Percentiles rank a stretch among this genome's conserved stretches.
phyloP scores from a whole-genome alignment of 83 land plant species.

The Picea abies region DNA sequence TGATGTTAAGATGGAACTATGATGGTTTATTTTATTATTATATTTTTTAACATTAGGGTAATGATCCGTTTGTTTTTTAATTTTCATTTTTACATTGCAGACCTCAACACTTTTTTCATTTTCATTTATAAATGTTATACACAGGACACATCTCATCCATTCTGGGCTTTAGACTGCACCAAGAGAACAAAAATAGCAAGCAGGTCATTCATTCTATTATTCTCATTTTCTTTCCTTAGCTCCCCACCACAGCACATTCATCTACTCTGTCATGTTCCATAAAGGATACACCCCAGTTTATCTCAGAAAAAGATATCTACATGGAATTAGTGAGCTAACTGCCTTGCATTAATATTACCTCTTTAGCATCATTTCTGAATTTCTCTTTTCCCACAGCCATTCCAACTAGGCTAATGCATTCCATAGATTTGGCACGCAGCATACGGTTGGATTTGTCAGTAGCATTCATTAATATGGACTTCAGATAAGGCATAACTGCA shows the following conservation, averaged over 20 bases:
- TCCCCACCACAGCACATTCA: neutral
- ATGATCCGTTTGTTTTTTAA: no score
- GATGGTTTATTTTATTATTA: no score
- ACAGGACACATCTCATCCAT: no score
- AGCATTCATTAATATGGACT: slow-evolving; percentile 88
- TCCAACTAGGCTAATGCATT: slow-evolving; percentile 97
- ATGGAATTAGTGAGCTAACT: neutral
- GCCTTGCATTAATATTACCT: slow-evolving; percentile 46
- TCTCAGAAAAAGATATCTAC: neutral
- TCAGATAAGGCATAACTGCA: slow-evolving; percentile 96
- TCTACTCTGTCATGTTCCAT: neutral
- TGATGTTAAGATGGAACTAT: no score
- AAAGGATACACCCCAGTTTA: neutral
- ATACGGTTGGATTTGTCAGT: slow-evolving; percentile 91
- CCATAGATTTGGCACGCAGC: slow-evolving; percentile 99
- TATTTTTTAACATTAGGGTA: no score
- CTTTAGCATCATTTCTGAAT: slow-evolving; percentile 94
- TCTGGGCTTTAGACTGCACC: no score
- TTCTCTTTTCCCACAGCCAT: slow-evolving; percentile 99
- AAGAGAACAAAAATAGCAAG: neutral
- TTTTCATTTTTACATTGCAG: no score
- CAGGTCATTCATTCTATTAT: neutral
- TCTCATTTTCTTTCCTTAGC: neutral
- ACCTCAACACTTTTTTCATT: no score
- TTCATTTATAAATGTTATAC: no score